Percentiles rank a stretch among this genome's conserved stretches.
Conservation (phyloP, 306 rosid genomes). For the Citrullus colocynthis region DNA sequence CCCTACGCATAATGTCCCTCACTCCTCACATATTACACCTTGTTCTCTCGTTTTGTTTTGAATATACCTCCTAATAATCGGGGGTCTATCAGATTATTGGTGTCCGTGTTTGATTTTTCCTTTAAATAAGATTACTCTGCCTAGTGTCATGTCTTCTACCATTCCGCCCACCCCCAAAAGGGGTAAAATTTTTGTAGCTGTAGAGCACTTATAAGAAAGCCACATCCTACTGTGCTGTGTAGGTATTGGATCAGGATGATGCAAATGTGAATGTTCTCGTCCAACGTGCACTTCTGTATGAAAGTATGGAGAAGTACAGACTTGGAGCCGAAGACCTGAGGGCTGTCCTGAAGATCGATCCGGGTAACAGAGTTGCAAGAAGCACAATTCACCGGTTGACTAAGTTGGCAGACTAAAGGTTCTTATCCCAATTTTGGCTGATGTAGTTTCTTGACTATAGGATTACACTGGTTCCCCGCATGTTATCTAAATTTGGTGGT, state of each 20-base stretch:
- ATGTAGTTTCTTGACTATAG: background rate
- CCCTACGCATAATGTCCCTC: no score
- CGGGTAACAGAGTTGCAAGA: constrained; percentile 80
- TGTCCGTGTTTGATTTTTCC: background rate
- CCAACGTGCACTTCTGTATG: constrained; percentile 91
- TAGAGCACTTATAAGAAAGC: background rate
- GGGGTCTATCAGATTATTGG: background rate
- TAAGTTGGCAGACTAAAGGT: constrained; percentile 61
- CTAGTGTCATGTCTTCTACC: background rate
- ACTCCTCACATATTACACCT: no score
- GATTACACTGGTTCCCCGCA: background rate
- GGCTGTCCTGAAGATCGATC: constrained; percentile 79
- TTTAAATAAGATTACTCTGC: background rate
- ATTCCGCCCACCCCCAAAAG: background rate
- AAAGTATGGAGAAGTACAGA: constrained; percentile 96
- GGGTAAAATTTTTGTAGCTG: no score
- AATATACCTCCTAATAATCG: no score
- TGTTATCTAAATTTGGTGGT: constrained; percentile 1
- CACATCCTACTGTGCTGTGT: constrained; percentile 19
- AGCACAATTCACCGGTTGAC: constrained; percentile 86
- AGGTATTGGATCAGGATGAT: constrained; percentile 57
- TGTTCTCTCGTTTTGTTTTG: no score
- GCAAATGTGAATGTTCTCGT: constrained; percentile 70
- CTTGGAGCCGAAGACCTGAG: constrained; percentile 94
- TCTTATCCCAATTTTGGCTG: background rate